phyloP scores from a whole-genome alignment of 805 yeast species.

The Zygoascus ofunaensis region DNA sequence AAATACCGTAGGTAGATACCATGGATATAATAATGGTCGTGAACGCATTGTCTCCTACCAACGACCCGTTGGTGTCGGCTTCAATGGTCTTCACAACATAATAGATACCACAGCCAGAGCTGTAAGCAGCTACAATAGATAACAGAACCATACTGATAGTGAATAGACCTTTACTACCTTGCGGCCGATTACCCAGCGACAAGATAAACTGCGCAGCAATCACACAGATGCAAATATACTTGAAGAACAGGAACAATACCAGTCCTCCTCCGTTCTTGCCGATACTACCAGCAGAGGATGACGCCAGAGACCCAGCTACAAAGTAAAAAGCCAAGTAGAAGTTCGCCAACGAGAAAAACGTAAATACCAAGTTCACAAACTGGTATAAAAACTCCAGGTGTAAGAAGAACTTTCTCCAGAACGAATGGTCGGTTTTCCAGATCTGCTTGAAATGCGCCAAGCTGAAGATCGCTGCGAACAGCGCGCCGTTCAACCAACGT shows the following conservation, averaged over 20 bases:
- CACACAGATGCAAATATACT: constrained; percentile 73
- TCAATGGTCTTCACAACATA: constrained; percentile 57
- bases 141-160: constrained; percentile 61
- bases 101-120: constrained; percentile 72
- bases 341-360: constrained; percentile 87
- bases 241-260: constrained; percentile 74
- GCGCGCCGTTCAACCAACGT: constrained; percentile 97
- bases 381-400: constrained; percentile 88
- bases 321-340: constrained; percentile 89
- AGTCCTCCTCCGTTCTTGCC: constrained; percentile 64
- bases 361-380: constrained; percentile 65
- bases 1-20: constrained; percentile 85
- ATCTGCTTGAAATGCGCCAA: constrained; percentile 77
- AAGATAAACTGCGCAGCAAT: constrained; percentile 83
- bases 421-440: constrained; percentile 82
- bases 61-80: constrained; percentile 24
- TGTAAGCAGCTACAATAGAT: constrained; percentile 71
- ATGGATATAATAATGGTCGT: constrained; percentile 72
- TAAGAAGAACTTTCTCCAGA: constrained; percentile 66
- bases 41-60: constrained; percentile 36
- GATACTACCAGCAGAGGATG: constrained; percentile 31
- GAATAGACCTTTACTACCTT: constrained; percentile 80
- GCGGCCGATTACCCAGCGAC: constrained; percentile 96
- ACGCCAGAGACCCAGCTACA: constrained; percentile 75
- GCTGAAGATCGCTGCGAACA: constrained; percentile 91